Base-by-base conservation (phyloP, 164 flowering plant species). In the Platanus orientalis region DNA sequence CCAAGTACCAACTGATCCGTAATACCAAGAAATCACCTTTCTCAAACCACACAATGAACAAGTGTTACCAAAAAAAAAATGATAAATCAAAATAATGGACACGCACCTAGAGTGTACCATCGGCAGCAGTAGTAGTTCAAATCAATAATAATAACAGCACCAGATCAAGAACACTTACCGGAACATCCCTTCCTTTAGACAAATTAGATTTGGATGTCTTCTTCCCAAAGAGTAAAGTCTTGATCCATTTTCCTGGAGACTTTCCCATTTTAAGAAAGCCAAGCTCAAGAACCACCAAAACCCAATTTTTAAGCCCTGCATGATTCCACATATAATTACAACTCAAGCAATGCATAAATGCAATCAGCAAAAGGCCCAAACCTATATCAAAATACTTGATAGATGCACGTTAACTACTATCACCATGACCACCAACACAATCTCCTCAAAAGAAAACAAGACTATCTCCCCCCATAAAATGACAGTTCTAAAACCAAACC, bases 201-300 rank as follows among this genome's bases (percentile, higher is more conserved):
- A 60, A 32, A 59, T 58, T 72, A 53, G 87, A 79, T 60, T 76
- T 89, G 52, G 96, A 76, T 4, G 81, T 32, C 67, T 89, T 89
- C 83, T 89, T 86, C 61, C 92, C 90, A 64, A 85, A 80, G 1
- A 89, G 75, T 6, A 85, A 74, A 13, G 82, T 73, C 74, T 83
- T 89, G 67, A 89, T 76, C 96, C 96, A 89, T 76, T 74, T 89
- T 61, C 68, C 90, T 17, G 90, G 85, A 27, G 92, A 79, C 60
- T 78, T 86, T 44, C 88, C 88, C 91, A 88, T 88, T n/a, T 67
- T 58, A 50, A 39, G 39, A 65, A 44, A 24, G 32, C 58, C 58
- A 40, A 51, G 36, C 30, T 27, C 24, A 1, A n/a, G 9, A 59
- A 62, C 0, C 36, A 56, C 59, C 36, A 26, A 47, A 13, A 36